phyloP scores from a whole-genome alignment of 2,329 filamentous ascomycete genomes.

The Fonsecaea pedrosoi region DNA sequence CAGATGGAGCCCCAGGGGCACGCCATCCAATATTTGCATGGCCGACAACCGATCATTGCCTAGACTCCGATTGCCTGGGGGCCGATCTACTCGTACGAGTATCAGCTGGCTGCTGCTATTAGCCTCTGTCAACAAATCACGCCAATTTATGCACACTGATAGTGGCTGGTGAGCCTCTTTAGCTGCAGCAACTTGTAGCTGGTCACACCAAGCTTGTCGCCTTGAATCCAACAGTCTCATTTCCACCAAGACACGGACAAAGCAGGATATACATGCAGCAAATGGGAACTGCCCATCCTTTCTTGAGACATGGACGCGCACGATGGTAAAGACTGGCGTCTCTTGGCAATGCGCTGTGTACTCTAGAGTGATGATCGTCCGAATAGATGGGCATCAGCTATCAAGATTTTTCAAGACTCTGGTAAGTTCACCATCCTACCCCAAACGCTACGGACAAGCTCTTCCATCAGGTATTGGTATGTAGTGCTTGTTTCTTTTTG shows the following conservation, averaged over 20 bases:
- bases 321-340: not conserved
- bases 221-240: not conserved
- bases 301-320: not conserved
- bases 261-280: not conserved
- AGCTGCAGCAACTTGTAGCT: not conserved
- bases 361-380: not conserved
- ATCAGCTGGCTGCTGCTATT: not conserved
- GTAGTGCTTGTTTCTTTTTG: not conserved
- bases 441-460: not conserved
- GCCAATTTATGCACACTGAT: not conserved
- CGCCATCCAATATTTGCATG: not conserved
- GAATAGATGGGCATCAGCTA: not conserved
- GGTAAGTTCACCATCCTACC: not conserved
- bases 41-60: slow-evolving; percentile 1
- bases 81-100: not conserved
- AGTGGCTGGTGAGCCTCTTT: not conserved
- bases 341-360: not conserved
- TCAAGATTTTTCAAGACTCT: not conserved
- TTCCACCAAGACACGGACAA: not conserved
- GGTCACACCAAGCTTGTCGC: not conserved
- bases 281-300: not conserved
- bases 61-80: not conserved
- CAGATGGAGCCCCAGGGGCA: not conserved
- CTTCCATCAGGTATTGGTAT: not conserved
- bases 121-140: not conserved